Percentiles rank a stretch among this genome's conserved stretches.
Evolutionary conservation across 306 rosid species (phyloP).

Genomic region (Glycine latifolia): DNA sequence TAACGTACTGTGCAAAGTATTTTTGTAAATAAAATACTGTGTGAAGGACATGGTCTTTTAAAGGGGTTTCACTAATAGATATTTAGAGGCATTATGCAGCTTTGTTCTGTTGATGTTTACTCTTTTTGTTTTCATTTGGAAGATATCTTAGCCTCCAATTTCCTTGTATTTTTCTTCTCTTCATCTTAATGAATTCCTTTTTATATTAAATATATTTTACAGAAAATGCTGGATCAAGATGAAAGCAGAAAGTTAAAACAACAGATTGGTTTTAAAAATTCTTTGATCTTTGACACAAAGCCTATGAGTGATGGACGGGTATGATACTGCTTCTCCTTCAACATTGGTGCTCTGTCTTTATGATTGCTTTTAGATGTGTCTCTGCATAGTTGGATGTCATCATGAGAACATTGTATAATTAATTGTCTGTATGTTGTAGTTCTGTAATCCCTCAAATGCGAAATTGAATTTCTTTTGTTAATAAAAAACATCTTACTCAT

Average conservation of each 20-base stretch:
- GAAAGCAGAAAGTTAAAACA: constrained; percentile 76
- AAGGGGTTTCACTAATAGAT: neutral
- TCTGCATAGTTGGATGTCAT: constrained; percentile 10
- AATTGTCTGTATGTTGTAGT: constrained; percentile 13
- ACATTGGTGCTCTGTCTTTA: constrained; percentile 24
- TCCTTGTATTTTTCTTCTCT: constrained; percentile 29
- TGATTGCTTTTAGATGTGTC: constrained; percentile 19
- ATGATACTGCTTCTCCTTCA: constrained; percentile 45
- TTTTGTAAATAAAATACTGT: constrained; percentile 33
- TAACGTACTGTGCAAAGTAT: constrained; percentile 36
- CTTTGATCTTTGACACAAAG: constrained; percentile 87
- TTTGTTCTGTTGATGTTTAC: constrained; percentile 19
- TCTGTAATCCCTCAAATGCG: constrained; percentile 3
- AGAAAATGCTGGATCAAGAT: constrained; percentile 86
- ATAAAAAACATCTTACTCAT: too few species aligned
- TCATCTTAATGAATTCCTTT: neutral
- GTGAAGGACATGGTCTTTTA: neutral
- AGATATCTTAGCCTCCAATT: constrained; percentile 14
- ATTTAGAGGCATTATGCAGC: constrained; percentile 19
- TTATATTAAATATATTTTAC: constrained; percentile 36
- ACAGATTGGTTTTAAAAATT: constrained; percentile 84
- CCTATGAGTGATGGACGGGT: constrained; percentile 98
- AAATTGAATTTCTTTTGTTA: too few species aligned
- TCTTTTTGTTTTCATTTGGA: neutral
- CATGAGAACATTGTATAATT: constrained; percentile 5